Evolutionary conservation across 306 rosid species (phyloP).

Genomic region (Echinosophora koreensis): DNA sequence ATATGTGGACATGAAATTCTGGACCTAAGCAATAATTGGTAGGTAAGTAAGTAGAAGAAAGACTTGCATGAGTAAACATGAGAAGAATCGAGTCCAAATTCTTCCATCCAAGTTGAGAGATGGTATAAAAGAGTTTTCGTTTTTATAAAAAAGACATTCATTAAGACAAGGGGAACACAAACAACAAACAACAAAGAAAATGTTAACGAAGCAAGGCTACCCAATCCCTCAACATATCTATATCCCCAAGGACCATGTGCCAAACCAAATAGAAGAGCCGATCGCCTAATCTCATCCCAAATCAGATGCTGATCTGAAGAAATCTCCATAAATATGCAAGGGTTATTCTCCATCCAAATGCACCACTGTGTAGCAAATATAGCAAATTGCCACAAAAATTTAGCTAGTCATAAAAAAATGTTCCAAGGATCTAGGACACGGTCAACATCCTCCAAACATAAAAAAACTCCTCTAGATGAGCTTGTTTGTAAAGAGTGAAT

Average conservation of each 20-base stretch:
- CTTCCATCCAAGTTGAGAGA: not conserved
- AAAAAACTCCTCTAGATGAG: not conserved
- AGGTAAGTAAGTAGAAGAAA: not conserved
- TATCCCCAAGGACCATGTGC: not conserved
- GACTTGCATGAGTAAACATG: slow-evolving; percentile 6
- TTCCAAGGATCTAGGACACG: not conserved
- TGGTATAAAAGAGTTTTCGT: not conserved
- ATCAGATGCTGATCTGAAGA: not conserved
- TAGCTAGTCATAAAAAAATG: not conserved
- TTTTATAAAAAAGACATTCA: slow-evolving; percentile 10
- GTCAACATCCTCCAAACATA: not conserved
- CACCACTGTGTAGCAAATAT: not conserved
- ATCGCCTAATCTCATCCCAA: not conserved
- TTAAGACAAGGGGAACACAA: not conserved
- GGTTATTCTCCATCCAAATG: not conserved
- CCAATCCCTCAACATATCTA: not conserved
- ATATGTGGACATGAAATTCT: too few relatives aligned
- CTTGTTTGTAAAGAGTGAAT: not conserved
- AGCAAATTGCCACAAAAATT: not conserved
- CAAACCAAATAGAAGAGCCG: not conserved
- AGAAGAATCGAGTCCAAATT: slow-evolving; percentile 23
- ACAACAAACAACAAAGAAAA: slow-evolving; percentile 15
- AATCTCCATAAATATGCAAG: not conserved
- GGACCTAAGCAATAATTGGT: slow-evolving; percentile 1
- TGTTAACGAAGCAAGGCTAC: not conserved